Evolutionary conservation across 306 rosid species (phyloP), one percentile per base, ranked within the genome.

Genomic region (Vigna unguiculata): DNA sequence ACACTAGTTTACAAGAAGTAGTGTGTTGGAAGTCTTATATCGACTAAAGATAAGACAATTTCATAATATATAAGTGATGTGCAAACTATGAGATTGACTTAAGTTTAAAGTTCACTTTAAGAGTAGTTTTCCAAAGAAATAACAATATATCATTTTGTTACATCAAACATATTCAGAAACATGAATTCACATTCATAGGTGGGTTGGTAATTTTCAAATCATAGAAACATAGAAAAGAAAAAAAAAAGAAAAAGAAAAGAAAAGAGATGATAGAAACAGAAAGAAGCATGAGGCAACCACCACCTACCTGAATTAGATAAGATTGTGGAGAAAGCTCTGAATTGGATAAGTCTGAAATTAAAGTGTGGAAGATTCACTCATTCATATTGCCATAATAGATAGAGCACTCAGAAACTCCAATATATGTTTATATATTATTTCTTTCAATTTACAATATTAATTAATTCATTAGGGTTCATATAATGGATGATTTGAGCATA

Each of bases 261-360:
- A 8, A 30, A 30, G 0, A 30, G 12, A 15, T 28, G 36, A 5
- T 13, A 13, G 3, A 67, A 34, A 21, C 7, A 6, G 1, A 32
- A 51, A 1, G 45, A 77, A 54, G 60, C 74, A 66, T 36, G 58
- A 77, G 68, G 68, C 34, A 40, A 53, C n/a, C 6, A 65, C 34
- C 67, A 52, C 15, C 53, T 34, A 38, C 17, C 46, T 38, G 22
- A 53, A 55, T 20, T 28, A 30, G 74, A 65, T 76, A 66, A 71
- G 64, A 19, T 17, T 52, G 63, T 32, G 40, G 61, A 17, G 75
- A 32, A 70, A 49, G 60, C 15, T 70, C 13, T 51, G 17, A 55
- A 32, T 71, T 17, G 75, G 49, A 52, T 36, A 53, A 71, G 34
- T 53, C 38, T 71, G 76, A 71, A 34, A 19, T 1, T 24, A 60